Percentiles rank a stretch among this genome's conserved stretches.
Conservation (phyloP, 371 early-diverging fungal genomes). For the Sporodiniella umbellata region DNA sequence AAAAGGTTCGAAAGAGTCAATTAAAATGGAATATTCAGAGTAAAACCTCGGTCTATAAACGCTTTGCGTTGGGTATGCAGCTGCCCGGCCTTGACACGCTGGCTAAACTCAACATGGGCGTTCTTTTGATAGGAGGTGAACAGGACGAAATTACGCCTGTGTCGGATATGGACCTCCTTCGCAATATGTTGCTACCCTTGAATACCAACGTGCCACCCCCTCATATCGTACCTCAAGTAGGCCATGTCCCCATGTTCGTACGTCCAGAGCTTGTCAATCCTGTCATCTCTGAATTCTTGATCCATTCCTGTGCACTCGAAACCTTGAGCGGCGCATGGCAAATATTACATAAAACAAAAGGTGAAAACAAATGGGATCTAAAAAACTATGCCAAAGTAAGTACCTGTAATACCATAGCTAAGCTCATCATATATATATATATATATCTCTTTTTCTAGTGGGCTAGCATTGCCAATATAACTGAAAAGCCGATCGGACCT, state of each 20-base stretch:
- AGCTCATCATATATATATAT: too few species aligned
- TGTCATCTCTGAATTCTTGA: constrained; percentile 61
- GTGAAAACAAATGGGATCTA: constrained; percentile 67
- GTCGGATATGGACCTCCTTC: constrained; percentile 43
- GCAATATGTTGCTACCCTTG: constrained; percentile 34
- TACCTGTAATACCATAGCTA: too few species aligned
- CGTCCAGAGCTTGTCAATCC: constrained; percentile 64
- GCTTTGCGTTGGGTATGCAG: constrained; percentile 46
- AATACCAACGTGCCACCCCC: constrained; percentile 43
- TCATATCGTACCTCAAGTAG: constrained; percentile 59
- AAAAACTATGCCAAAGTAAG: constrained; percentile 68
- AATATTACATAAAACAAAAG: constrained; percentile 50
- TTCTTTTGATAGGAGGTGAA: constrained; percentile 59
- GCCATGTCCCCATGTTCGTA: constrained; percentile 68
- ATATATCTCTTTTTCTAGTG: too few species aligned
- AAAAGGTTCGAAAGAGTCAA: constrained; percentile 51
- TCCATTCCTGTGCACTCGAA: constrained; percentile 57
- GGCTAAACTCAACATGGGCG: constrained; percentile 47
- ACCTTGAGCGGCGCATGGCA: constrained; percentile 65
- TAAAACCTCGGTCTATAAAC: constrained; percentile 53
- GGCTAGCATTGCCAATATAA: constrained; percentile 55
- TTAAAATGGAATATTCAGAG: constrained; percentile 62
- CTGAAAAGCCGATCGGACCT: constrained; percentile 43
- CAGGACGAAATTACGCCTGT: constrained; percentile 52
- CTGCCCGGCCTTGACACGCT: constrained; percentile 48